Evolutionary conservation across 495 filamentous ascomycete genomes (phyloP), one percentile per base, ranked within the genome.

Genomic region (Aeminium ludgeri): DNA sequence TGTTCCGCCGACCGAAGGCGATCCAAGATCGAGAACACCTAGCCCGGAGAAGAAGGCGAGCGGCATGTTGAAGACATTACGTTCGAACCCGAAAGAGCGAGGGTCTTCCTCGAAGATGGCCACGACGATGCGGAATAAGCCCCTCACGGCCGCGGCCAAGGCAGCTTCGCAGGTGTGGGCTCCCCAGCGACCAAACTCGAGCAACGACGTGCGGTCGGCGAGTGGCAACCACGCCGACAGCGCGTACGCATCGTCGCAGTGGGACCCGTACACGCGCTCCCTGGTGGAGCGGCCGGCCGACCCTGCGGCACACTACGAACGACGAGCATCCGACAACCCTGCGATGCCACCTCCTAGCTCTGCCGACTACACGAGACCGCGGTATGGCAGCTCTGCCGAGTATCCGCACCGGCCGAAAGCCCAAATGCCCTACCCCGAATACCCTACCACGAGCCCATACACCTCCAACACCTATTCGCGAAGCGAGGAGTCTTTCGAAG

Each of bases 161-260:
- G 89, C 89, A 11, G 89, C 89, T 1, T 79, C 80, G 1, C 59
- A 92, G 28, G 87, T 87, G 13, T 97, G 86, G 86, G 46, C 39
- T 1, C 29, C 46, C 19, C 40, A 37, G 28, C 38, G 36, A 20
- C 20, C 36, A 12, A 38, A n/a, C 25, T 33, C 8, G 13, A 20
- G 12, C 29, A 25, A 34, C 32, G 35, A 25, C 18, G 41, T 36
- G 27, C 44, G 12, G 20, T 29, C 19, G 36, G 30, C 15, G n/a
- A 38, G 42, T 17, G 20, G 25, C 25, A 17, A 15, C 2, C 17
- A 11, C 12, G 36, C 25, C 13, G 20, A n/a, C 10, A 48, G 20
- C 16, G 41, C 36, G 13, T 39, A 40, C 13, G 4, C 13, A 11
- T 20, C 41, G 10, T 34, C 52, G 3, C 40, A 41, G 2, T 51